A percentile compares a stretch with the other conserved stretches of the same genome.
These are phyloP conservation scores for Leccinum longicurvipes DNA, from an alignment of 768 basidiomycete genomes.

Conservation along the genomic window DNA sequence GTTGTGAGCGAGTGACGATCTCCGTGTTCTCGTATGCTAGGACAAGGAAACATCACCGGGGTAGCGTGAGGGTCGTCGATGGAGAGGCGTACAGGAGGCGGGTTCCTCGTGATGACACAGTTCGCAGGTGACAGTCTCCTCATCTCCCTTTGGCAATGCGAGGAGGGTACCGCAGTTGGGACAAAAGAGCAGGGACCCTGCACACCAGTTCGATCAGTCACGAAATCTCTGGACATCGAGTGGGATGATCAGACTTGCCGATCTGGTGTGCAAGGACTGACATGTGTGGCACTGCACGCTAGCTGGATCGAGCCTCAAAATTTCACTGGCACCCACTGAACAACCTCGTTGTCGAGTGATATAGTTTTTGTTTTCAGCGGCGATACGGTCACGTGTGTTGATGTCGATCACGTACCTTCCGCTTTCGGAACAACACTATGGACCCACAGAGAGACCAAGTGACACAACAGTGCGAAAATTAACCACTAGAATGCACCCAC, in stretches of 20 bases:
- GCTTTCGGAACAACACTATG: slow-evolving; percentile 20
- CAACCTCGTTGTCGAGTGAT: slow-evolving; percentile 2
- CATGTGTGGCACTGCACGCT: slow-evolving; percentile 11
- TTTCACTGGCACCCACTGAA: slow-evolving; percentile 7
- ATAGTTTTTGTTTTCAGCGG: slow-evolving; percentile 10
- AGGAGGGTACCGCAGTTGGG: slow-evolving; percentile 90
- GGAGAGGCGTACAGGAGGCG: slow-evolving; percentile 70
- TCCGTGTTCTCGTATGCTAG: slow-evolving; percentile 90
- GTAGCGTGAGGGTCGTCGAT: background rate
- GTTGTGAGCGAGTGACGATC: slow-evolving; percentile 86
- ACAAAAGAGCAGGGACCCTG: slow-evolving; percentile 93
- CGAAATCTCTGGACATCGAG: background rate
- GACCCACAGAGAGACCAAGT: slow-evolving; percentile 11
- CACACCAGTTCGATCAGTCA: slow-evolving; percentile 1
- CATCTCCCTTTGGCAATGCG: slow-evolving; percentile 71
- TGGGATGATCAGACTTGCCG: slow-evolving; percentile 30
- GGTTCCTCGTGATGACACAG: slow-evolving; percentile 88
- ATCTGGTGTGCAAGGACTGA: slow-evolving; percentile 45
- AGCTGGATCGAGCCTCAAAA: background rate
- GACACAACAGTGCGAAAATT: background rate
- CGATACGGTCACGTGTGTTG: slow-evolving; percentile 17
- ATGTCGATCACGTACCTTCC: slow-evolving; percentile 15
- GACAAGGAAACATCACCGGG: background rate
- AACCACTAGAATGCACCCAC: background rate
- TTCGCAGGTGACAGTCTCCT: slow-evolving; percentile 76